Evolutionary conservation across 768 basidiomycete species (phyloP), one percentile per base, ranked within the genome.

Genomic region (Leccinum aurantiacum): DNA sequence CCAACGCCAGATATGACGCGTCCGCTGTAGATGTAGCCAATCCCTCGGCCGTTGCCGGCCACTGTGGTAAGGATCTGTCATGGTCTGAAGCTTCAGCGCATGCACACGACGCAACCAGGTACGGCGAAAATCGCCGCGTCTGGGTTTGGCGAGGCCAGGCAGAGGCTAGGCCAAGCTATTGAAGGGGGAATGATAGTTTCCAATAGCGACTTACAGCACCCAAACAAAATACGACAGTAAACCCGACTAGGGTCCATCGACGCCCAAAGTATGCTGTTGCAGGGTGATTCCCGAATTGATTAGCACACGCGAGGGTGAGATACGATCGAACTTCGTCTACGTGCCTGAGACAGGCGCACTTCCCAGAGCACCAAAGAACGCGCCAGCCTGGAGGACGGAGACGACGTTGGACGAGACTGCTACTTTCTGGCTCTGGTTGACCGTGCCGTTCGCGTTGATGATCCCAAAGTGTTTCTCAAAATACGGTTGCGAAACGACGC

Each of bases 331-430:
- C 52, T 47, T 41, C 9, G 75, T 79, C 53, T 58, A 90, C 79
- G 51, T 59, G 90, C 90, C 76, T 11, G 89, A 89, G 47, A 89
- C 67, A 0, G 87, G 88, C 1, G 88, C 88, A 63, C 86, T 87
- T 10, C 82, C 81, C 6, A 95, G 71, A 14, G 92, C 90, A 59
- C 93, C 93, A 68, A 94, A 94, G 80, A 94, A 93, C 1, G 91
- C 90, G 11, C 91, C 91, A 4, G 86, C 90, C 69, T 94, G 93
- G 10, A 95, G 80, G 4, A 94, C 90, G 3, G 93, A 91, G 17
- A 95, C 93, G 47, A 95, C 87, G 63, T 90, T 92, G 47, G 89
- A 88, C 0, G 87, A 87, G n/a, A 93, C 77, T 4, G 79, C 75
- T 58, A 88, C 81, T 19, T 72, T 64, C 38, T 76, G 72, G 24